phyloP scores from a whole-genome alignment of 2,329 filamentous ascomycete species.

The Arthrobotrys musiformis region DNA sequence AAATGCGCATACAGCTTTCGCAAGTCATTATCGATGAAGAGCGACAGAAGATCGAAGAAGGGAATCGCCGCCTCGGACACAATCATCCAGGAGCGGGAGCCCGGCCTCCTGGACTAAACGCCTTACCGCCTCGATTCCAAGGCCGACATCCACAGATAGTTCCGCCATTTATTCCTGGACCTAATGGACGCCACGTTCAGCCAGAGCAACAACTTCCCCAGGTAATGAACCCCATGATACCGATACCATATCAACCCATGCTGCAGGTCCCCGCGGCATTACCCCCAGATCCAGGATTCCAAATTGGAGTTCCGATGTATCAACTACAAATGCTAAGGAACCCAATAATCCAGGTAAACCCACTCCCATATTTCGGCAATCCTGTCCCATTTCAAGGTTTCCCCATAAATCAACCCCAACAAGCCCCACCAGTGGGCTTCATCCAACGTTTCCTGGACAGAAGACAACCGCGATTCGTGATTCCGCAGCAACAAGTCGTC shows the following conservation, averaged over 20 bases:
- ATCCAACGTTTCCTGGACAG: constrained; percentile 15
- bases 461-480: background rate
- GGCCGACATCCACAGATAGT: too few relatives aligned
- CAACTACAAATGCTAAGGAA: constrained; percentile 46
- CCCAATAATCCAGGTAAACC: constrained; percentile 33
- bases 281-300: constrained; percentile 33
- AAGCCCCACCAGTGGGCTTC: constrained; percentile 3
- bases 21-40: constrained; percentile 65
- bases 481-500: background rate
- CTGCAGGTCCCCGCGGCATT: constrained; percentile 26
- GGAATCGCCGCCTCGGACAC: constrained; percentile 13
- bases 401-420: background rate
- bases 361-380: constrained; percentile 21
- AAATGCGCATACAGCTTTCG: constrained; percentile 72
- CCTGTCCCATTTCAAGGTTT: constrained; percentile 21
- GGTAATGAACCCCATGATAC: constrained; percentile 42
- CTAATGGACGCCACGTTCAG: background rate
- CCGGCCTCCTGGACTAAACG: background rate
- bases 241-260: constrained; percentile 32
- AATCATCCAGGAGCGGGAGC: background rate
- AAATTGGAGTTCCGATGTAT: constrained; percentile 15
- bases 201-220: background rate
- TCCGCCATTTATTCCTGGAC: background rate
- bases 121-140: background rate
- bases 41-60: constrained; percentile 49